Base-by-base conservation (phyloP, 75 land plant genomes). In the Cupressus sempervirens region DNA sequence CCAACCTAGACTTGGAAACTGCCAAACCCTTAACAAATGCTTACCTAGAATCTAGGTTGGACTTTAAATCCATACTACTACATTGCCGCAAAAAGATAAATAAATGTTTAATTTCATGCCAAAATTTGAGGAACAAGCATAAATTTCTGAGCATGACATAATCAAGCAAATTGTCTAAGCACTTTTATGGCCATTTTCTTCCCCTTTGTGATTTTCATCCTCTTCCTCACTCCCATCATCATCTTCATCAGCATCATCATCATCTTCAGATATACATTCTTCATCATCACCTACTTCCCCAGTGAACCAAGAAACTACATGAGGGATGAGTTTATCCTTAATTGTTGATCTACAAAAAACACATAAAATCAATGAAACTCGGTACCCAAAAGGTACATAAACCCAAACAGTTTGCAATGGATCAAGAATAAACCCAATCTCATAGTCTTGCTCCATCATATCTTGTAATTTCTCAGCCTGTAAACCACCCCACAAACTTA, bases 361-460 rank as follows among this genome's bases (percentile, higher is more conserved):
- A 77, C 29, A 58, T 48, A 14, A 18, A 82, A 12, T 3, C 10
- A 58, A 46, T 29, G n/a, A 62, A 75, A 74, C 10, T 12, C 36
- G 46, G 16, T 56, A n/a, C 10, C 18, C 18, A 16, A 10, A 43
- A 1, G 23, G 29, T 12, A 67, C 86, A 35, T 72, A 89, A 83
- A 62, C 9, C 6, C 23, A 56, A 56, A 18, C 29, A 54, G 41
- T 13, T 34, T 1, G 1, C 30, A 79, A n/a, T 30, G 76, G 29
- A 40, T 36, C 32, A 23, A 32, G 50, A 67, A 86, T 86, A 45
- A 77, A 91, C 99, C 99, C 99, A 82, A 98, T 92, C 85, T 98
- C 99, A 92, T 96, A 98, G 84, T 98, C 99, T 83, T 93, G 99
- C 86, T 98, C 99, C 99, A 98, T 96, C 76, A 90, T 85, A 90